Conservation (phyloP, 2,329 filamentous ascomycete species). For the Colletotrichum siamense region DNA sequence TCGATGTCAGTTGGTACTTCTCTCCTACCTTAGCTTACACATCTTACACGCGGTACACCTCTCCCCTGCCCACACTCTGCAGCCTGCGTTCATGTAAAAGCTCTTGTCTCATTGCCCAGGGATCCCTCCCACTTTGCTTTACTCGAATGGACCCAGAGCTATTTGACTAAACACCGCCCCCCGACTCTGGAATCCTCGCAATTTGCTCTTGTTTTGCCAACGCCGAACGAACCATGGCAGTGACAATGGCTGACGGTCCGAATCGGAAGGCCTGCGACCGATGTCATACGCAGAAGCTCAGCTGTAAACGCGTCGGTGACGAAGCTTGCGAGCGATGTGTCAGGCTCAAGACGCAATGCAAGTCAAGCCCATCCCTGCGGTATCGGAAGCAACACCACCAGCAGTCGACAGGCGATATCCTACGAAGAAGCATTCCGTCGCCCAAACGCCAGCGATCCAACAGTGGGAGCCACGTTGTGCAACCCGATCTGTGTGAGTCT, state of each 20-base stretch:
- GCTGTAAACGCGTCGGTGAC: constrained; percentile 46
- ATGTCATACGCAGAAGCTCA: constrained; percentile 52
- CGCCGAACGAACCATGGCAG: constrained; percentile 26
- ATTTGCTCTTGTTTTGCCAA: constrained; percentile 20
- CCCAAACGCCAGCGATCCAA: constrained; percentile 42
- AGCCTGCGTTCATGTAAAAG: constrained; percentile 1
- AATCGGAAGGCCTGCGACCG: constrained; percentile 52
- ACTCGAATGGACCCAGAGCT: not conserved
- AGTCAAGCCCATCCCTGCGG: constrained; percentile 46
- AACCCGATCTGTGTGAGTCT: constrained; percentile 41
- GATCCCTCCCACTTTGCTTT: constrained; percentile 2
- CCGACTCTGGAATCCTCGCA: constrained; percentile 21
- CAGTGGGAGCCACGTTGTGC: constrained; percentile 35
- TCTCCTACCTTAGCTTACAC: not conserved
- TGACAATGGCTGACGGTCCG: constrained; percentile 41
- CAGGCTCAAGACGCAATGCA: constrained; percentile 47
- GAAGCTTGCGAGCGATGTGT: constrained; percentile 48
- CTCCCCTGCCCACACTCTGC: not conserved
- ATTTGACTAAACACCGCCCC: constrained; percentile 23
- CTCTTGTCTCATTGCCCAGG: constrained; percentile 10
- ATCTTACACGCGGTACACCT: not conserved
- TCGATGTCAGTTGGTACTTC: not conserved
- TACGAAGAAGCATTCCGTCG: constrained; percentile 29
- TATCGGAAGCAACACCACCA: constrained; percentile 36
- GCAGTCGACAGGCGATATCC: not conserved